Base-by-base conservation (phyloP, 1,139 yeast genomes). In the Torulaspora globosa region DNA sequence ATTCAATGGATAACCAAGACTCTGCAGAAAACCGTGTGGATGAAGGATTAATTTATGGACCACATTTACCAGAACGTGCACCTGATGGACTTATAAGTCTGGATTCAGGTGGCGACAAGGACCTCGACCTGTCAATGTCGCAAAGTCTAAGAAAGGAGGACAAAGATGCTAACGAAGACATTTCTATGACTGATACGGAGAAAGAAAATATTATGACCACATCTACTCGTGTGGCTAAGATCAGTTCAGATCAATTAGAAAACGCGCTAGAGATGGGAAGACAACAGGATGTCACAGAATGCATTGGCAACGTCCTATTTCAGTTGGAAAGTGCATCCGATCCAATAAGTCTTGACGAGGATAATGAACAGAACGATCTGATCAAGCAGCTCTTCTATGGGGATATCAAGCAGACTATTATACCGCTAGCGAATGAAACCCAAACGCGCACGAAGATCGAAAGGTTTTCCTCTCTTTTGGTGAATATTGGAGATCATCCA, bases 281-380 rank as follows among this genome's bases (percentile, higher is more conserved):
- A 55, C 98, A 92, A 64, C 98, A 92, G 64, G 98, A 92, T 70
- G 97, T 92, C 14, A 88, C 97, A 0, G 98, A 92, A 63, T 90
- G 97, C 66, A 89, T 92, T 58, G 96, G 90, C 47, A 92, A 92
- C 65, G 97, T 92, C 3, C 73, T 90, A n/a, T 86, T 83, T 54
- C 97, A 90, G 63, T 71, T 90, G 26, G 97, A 90, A 61, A 87
- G 95, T n/a, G 95, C 96, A 0, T 73, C 85, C 50, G 80, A 78
- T 39, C 95, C 96, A 0, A 72, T 72, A 11, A 64, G 65, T 2
- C 69, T 84, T 30, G 86, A 81, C 44, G 79, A 76, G 2, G 94
- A 85, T 58, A 82, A 86, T 16, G 97, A 90, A 61, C 97, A 90
- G 60, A 65, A 74, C 40, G 97, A 90, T 66, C 64, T 87, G 36